Conservation (phyloP, 768 basidiomycete species). For the Hydnomerulius pinastri region DNA sequence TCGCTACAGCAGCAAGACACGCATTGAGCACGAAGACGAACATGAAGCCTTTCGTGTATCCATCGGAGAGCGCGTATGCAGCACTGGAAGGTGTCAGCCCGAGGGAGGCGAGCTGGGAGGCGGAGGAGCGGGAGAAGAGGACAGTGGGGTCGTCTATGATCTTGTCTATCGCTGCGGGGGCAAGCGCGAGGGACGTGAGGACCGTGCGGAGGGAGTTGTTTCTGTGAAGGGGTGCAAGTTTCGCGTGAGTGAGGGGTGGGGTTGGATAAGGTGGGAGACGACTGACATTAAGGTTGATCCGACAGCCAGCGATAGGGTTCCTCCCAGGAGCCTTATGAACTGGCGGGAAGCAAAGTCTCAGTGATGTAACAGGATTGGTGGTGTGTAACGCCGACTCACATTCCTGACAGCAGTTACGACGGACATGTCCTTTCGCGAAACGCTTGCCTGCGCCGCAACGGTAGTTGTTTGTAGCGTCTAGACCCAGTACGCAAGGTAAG, state of each 20-base stretch:
- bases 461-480: conserved; percentile 66
- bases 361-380: no score
- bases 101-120: conserved; percentile 33
- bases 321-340: conserved; percentile 72
- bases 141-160: conserved; percentile 53
- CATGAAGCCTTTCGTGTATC: conserved; percentile 59
- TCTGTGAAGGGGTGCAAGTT: conserved; percentile 7
- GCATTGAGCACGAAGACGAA: conserved; percentile 64
- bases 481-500: conserved; percentile 9
- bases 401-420: conserved; percentile 72
- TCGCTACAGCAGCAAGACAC: conserved; percentile 52
- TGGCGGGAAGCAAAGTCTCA: no score
- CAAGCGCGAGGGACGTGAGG: conserved; percentile 40
- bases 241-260: background rate
- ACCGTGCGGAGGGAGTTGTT: conserved; percentile 51
- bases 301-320: conserved; percentile 65
- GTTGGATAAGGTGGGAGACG: conserved; percentile 9
- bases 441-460: conserved; percentile 73
- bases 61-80: conserved; percentile 43
- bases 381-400: conserved; percentile 41
- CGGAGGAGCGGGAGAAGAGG: conserved; percentile 31
- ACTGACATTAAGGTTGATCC: conserved; percentile 57
- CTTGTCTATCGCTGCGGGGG: conserved; percentile 38
- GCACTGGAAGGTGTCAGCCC: conserved; percentile 42
- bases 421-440: conserved; percentile 71